These are phyloP conservation scores for Biscogniauxia marginata DNA, from an alignment of 2,329 filamentous ascomycete genomes.

Conservation along the genomic window DNA sequence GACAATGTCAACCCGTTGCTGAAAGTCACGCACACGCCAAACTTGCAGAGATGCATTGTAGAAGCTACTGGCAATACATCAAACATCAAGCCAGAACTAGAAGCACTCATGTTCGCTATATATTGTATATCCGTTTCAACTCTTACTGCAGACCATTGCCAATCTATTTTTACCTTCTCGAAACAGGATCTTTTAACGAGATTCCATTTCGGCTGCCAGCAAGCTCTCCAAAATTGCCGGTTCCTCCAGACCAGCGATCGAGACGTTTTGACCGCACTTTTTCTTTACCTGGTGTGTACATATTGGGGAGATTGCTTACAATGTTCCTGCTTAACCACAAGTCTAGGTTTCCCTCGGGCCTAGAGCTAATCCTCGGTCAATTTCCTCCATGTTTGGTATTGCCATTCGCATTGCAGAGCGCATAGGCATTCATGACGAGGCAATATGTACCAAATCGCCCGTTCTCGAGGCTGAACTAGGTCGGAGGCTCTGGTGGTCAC, in stretches of 20 bases:
- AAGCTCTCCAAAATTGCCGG: constrained; percentile 51
- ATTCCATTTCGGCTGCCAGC: constrained; percentile 50
- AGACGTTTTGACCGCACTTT: constrained; percentile 55
- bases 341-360: constrained; percentile 46
- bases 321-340: not conserved
- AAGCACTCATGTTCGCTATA: constrained; percentile 57
- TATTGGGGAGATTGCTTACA: not conserved
- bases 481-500: constrained; percentile 61
- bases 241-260: constrained; percentile 50
- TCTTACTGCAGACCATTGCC: constrained; percentile 43
- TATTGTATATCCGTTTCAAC: constrained; percentile 45
- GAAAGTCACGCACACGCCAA: constrained; percentile 58
- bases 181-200: constrained; percentile 41
- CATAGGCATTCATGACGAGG: constrained; percentile 55
- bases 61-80: constrained; percentile 44
- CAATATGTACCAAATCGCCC: constrained; percentile 22
- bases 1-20: constrained; percentile 58
- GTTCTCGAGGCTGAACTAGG: constrained; percentile 58
- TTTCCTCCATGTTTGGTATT: constrained; percentile 52
- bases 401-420: constrained; percentile 57
- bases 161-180: constrained; percentile 37
- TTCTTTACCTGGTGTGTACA: constrained; percentile 52
- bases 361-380: constrained; percentile 45
- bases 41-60: constrained; percentile 50
- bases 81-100: constrained; percentile 40